These are phyloP conservation scores for Quercus suber DNA, from an alignment of 306 rosid species.

Conservation along the genomic window DNA sequence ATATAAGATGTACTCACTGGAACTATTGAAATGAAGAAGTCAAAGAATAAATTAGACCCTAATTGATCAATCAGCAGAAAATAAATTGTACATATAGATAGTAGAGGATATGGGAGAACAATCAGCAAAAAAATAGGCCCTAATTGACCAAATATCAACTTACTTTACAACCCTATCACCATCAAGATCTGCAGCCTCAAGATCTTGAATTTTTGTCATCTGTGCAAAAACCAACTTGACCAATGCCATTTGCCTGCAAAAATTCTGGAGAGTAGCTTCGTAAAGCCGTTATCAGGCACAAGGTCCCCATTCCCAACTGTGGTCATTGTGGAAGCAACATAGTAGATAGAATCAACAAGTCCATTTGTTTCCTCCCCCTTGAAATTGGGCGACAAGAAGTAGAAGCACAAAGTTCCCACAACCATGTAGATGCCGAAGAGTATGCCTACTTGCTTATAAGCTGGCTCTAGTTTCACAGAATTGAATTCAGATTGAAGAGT, in stretches of 20 bases:
- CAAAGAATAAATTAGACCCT: neutral
- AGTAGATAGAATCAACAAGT: neutral
- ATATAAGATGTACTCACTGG: constrained; percentile 63
- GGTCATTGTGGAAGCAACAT: neutral
- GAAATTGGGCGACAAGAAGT: neutral
- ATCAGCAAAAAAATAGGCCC: no score
- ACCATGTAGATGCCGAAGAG: neutral
- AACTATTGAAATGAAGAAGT: constrained; percentile 34
- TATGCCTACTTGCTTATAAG: neutral
- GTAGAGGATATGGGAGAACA: no score
- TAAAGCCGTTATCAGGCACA: neutral
- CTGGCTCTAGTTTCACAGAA: neutral
- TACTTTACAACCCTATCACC: constrained; percentile 72
- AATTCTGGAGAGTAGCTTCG: neutral
- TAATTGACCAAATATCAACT: constrained; percentile 25
- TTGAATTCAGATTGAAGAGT: neutral
- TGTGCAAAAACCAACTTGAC: constrained; percentile 62
- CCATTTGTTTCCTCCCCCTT: neutral
- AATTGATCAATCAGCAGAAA: neutral
- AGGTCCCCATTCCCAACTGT: constrained; percentile 2
- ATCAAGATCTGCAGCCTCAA: constrained; percentile 88
- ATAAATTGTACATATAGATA: no score
- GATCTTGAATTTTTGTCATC: constrained; percentile 51
- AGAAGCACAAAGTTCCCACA: neutral
- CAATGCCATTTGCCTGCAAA: constrained; percentile 46